phyloP scores from a whole-genome alignment of 805 yeast species.

The Spathaspora gorwiae region DNA sequence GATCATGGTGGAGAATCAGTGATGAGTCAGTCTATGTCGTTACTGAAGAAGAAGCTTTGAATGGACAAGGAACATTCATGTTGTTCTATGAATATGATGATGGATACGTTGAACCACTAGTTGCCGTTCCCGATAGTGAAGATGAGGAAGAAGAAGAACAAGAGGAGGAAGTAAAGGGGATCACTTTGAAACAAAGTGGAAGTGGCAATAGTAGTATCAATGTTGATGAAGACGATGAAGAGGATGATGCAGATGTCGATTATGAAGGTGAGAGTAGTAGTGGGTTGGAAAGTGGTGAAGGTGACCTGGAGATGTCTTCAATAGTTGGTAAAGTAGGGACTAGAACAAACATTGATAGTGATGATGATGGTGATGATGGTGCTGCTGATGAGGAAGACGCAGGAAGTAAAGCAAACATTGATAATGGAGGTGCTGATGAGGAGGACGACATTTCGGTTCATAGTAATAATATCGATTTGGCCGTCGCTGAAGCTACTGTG shows the following conservation, averaged over 20 bases:
- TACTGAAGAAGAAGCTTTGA: constrained; percentile 73
- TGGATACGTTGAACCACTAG: constrained; percentile 21
- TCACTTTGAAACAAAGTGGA: neutral
- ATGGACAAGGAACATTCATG: constrained; percentile 88
- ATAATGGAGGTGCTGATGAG: neutral
- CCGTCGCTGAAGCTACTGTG: constrained; percentile 9
- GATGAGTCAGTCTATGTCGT: constrained; percentile 85
- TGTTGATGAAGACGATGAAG: constrained; percentile 3
- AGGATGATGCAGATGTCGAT: neutral
- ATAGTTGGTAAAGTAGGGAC: neutral
- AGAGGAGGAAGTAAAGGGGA: constrained; percentile 2
- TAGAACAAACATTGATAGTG: neutral
- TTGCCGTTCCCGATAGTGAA: constrained; percentile 15
- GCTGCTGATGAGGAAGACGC: no score
- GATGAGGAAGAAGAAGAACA: constrained; percentile 11
- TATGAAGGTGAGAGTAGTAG: constrained; percentile 4
- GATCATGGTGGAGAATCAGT: constrained; percentile 92
- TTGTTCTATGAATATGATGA: constrained; percentile 67
- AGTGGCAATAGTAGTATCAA: neutral
- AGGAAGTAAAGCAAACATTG: neutral
- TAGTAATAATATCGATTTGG: constrained; percentile 1
- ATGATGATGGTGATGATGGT: neutral
- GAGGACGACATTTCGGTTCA: neutral
- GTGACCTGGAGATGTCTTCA: constrained; percentile 5
- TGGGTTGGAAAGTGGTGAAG: constrained; percentile 7